Conservation (phyloP, 257 asterid species). For the Haberlea rhodopensis region DNA sequence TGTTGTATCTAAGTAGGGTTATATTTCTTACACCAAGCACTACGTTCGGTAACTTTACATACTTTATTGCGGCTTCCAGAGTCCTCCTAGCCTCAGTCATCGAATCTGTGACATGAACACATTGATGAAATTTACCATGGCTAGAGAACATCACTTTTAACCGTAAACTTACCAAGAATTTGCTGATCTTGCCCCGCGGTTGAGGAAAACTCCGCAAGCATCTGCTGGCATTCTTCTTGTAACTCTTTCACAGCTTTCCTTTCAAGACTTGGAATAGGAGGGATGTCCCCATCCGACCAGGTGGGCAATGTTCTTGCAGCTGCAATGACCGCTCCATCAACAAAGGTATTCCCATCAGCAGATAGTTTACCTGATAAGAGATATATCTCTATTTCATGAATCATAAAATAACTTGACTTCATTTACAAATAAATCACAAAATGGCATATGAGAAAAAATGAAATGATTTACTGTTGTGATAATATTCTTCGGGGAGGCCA, state of each 20-base stretch:
- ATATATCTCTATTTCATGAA: slow-evolving; percentile 26
- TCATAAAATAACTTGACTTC: slow-evolving; percentile 16
- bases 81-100: slow-evolving; percentile 79
- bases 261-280: slow-evolving; percentile 82
- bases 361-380: slow-evolving; percentile 69
- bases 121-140: background rate
- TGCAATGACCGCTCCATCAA: slow-evolving; percentile 92
- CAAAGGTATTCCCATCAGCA: slow-evolving; percentile 49
- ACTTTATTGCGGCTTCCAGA: slow-evolving; percentile 83
- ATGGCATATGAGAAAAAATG: slow-evolving; percentile 24
- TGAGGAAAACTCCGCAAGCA: slow-evolving; percentile 73
- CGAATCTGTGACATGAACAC: slow-evolving; percentile 50
- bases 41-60: slow-evolving; percentile 25
- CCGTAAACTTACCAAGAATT: slow-evolving; percentile 59
- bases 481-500: slow-evolving; percentile 83
- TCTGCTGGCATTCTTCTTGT: slow-evolving; percentile 85
- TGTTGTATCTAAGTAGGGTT: no score
- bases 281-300: slow-evolving; percentile 90
- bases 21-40: background rate
- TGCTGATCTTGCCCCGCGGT: slow-evolving; percentile 66
- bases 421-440: slow-evolving; percentile 6
- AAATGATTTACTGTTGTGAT: slow-evolving; percentile 63
- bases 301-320: slow-evolving; percentile 95
- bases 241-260: slow-evolving; percentile 86
- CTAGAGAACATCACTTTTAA: slow-evolving; percentile 1